These are phyloP conservation scores for Colletotrichum destructivum DNA, from an alignment of 2,329 filamentous ascomycete genomes.

Conservation along the genomic window DNA sequence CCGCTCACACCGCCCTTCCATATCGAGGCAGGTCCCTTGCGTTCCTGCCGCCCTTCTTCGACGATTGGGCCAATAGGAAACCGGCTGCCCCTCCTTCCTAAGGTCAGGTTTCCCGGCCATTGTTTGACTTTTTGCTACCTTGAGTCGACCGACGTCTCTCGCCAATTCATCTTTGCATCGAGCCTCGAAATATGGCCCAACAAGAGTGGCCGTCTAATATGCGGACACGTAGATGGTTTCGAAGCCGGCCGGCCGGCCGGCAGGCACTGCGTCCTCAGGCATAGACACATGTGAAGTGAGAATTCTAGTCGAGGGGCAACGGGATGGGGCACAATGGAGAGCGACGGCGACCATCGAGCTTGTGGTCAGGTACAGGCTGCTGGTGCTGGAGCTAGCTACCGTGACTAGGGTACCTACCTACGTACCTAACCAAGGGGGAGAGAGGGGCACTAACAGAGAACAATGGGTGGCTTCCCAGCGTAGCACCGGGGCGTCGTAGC, in stretches of 20 bases:
- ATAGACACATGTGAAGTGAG: neutral
- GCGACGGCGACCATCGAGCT: constrained; percentile 1
- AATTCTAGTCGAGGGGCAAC: constrained; percentile 2
- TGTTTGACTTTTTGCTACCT: constrained; percentile 22
- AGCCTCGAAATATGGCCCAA: neutral
- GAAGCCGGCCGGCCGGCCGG: neutral
- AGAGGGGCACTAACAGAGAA: constrained; percentile 29
- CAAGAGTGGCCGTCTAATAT: neutral
- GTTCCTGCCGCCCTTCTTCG: constrained; percentile 31
- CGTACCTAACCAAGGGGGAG: neutral
- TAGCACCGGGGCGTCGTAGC: constrained; percentile 13
- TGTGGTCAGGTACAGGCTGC: neutral
- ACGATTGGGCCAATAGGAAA: constrained; percentile 20
- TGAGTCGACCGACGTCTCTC: neutral
- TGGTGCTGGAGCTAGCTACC: neutral
- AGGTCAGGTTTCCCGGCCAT: constrained; percentile 1
- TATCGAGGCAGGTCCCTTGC: constrained; percentile 39
- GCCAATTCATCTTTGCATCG: neutral
- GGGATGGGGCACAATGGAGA: neutral
- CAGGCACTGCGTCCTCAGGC: constrained; percentile 13
- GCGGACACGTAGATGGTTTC: neutral
- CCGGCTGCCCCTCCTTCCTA: constrained; percentile 21
- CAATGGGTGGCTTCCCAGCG: constrained; percentile 13
- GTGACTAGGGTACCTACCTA: neutral
- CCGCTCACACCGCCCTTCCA: constrained; percentile 38